phyloP scores from a whole-genome alignment of 169 alveolate genomes.

The Eimeria maxima region DNA sequence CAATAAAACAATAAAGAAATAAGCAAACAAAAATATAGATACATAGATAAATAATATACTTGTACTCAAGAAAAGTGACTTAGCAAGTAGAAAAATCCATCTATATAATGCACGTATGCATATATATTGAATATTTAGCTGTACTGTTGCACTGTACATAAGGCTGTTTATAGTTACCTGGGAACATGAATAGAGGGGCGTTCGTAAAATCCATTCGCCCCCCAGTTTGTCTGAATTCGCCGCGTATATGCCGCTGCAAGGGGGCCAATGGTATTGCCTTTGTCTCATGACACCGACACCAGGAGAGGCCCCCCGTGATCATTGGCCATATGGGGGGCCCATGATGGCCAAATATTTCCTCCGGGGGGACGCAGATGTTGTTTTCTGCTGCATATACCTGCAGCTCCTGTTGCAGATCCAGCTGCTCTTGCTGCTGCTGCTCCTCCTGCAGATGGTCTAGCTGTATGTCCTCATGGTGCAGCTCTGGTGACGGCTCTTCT shows the following conservation, averaged over 20 bases:
- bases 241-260: constrained; percentile 18
- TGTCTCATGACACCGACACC: constrained; percentile 28
- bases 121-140: not conserved
- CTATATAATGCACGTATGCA: not conserved
- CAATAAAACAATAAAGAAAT: not conserved
- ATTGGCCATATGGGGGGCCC: constrained; percentile 64
- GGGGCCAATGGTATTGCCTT: constrained; percentile 34
- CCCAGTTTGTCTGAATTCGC: not conserved
- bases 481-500: not conserved
- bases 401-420: not conserved
- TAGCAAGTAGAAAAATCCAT: not conserved
- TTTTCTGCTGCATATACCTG: not conserved
- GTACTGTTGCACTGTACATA: not conserved
- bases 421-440: not conserved
- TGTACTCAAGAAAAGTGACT: too few relatives aligned
- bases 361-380: constrained; percentile 27
- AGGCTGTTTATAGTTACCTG: constrained; percentile 24
- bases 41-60: not conserved
- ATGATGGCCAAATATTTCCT: constrained; percentile 18
- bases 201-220: not conserved
- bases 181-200: not conserved
- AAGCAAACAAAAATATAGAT: not conserved
- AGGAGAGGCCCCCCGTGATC: constrained; percentile 38
- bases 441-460: not conserved
- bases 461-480: not conserved